Conservation (phyloP, 2,329 filamentous ascomycete species). For the Lojkania enalia region DNA sequence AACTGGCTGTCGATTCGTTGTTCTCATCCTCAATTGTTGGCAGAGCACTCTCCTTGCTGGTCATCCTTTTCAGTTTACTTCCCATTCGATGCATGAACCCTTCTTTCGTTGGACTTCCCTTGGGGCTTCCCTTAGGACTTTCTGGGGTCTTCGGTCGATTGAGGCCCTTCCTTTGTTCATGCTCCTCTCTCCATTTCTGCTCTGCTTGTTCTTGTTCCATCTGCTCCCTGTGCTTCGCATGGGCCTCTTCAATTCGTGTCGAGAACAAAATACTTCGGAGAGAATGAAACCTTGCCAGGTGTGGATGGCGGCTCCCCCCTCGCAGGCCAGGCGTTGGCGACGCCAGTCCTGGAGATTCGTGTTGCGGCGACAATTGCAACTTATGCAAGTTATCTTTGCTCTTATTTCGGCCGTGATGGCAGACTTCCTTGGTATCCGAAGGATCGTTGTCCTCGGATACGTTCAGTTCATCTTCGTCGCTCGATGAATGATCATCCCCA, state of each 20-base stretch:
- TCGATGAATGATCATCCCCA: not conserved
- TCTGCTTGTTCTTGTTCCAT: conserved; percentile 22
- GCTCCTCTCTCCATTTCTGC: conserved; percentile 33
- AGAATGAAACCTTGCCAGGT: conserved; percentile 39
- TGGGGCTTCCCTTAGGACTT: conserved; percentile 9
- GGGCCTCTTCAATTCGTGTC: conserved; percentile 30
- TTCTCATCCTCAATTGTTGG: conserved; percentile 22
- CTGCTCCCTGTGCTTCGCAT: conserved; percentile 20
- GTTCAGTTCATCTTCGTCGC: not conserved
- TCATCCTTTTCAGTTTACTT: conserved; percentile 30
- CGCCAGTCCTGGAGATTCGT: not conserved
- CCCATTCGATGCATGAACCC: conserved; percentile 29
- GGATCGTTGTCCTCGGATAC: not conserved
- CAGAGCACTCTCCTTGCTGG: conserved; percentile 34
- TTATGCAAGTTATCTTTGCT: not conserved
- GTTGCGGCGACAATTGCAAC: not conserved
- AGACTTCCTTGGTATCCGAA: not conserved
- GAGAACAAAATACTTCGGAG: conserved; percentile 39
- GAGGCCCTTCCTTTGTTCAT: conserved; percentile 32
- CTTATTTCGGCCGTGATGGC: not conserved
- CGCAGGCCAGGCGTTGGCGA: conserved; percentile 8
- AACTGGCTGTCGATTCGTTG: conserved; percentile 27
- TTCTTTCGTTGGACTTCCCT: conserved; percentile 18
- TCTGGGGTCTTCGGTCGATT: conserved; percentile 30
- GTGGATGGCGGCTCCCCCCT: conserved; percentile 20